phyloP scores from a whole-genome alignment of 169 alveolate species.

The Plasmodium ovale region DNA sequence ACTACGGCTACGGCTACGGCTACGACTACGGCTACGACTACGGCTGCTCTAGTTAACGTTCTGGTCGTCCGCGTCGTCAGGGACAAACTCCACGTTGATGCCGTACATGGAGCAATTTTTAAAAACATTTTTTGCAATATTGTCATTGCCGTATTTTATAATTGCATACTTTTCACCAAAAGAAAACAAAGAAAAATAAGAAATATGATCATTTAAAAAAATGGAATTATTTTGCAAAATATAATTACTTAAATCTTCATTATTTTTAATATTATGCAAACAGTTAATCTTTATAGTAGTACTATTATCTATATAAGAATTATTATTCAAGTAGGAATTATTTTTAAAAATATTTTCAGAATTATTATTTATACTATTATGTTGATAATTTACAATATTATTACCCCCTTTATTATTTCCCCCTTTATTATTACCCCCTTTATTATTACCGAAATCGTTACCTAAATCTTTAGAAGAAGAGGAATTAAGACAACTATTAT shows the following conservation, averaged over 20 bases:
- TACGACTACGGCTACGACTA: not conserved
- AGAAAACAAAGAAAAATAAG: conserved; percentile 63
- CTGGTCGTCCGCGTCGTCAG: conserved; percentile 37
- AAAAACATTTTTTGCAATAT: conserved; percentile 46
- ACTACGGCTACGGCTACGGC: too few species aligned
- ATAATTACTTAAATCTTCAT: conserved; percentile 61
- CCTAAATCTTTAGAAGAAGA: too few species aligned
- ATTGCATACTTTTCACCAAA: conserved; percentile 70
- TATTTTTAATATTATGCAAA: conserved; percentile 27
- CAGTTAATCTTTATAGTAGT: conserved; percentile 65
- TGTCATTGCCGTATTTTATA: conserved; percentile 45
- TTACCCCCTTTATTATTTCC: not conserved
- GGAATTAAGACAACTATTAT: too few species aligned
- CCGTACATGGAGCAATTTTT: conserved; percentile 36
- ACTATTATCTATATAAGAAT: not conserved
- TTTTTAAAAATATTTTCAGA: too few species aligned
- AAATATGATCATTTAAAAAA: conserved; percentile 60
- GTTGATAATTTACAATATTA: not conserved
- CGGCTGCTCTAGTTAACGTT: not conserved
- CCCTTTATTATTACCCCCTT: not conserved
- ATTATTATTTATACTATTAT: too few species aligned
- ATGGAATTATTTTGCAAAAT: conserved; percentile 48
- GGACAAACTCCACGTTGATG: conserved; percentile 64
- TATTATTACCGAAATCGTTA: not conserved
- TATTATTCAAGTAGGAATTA: too few species aligned